Percentiles rank a stretch among this genome's conserved stretches.
These are phyloP conservation scores for Persicaria maculosa DNA, from an alignment of 148 eudicot species.

Conservation along the genomic window DNA sequence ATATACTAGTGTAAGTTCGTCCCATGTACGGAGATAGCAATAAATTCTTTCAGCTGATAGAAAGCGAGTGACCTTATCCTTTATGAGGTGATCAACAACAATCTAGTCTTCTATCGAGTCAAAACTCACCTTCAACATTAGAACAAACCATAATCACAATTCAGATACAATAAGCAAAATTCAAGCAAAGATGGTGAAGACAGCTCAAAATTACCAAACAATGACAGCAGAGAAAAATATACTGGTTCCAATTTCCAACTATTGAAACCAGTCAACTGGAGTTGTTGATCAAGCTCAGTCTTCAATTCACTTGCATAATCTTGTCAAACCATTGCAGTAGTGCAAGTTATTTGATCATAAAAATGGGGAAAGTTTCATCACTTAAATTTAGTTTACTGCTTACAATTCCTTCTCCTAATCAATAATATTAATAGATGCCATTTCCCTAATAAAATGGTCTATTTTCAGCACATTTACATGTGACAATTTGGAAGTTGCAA, in stretches of 20 bases:
- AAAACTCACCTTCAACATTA: neutral
- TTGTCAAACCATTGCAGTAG: conserved; percentile 27
- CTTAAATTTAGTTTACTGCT: neutral
- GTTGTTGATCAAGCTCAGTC: conserved; percentile 95
- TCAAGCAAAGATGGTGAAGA: too few relatives aligned
- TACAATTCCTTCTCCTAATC: neutral
- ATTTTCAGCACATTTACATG: neutral
- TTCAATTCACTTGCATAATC: conserved; percentile 81
- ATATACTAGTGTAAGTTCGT: too few relatives aligned
- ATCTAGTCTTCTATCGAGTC: neutral
- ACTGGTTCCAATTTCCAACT: neutral
- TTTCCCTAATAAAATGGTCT: neutral
- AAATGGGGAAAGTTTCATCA: neutral
- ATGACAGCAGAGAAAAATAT: neutral
- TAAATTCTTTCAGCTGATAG: neutral
- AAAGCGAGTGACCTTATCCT: neutral
- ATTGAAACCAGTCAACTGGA: too few relatives aligned
- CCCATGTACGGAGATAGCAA: too few relatives aligned
- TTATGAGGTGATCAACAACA: neutral
- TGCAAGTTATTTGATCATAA: neutral
- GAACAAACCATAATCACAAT: neutral
- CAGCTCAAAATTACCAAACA: neutral
- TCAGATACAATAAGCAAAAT: neutral
- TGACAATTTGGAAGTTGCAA: neutral
- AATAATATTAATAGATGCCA: neutral